Evolutionary conservation across 2,329 filamentous ascomycete genomes (phyloP), one percentile per base, ranked within the genome.

Genomic region (Ophiostoma ulmi): DNA sequence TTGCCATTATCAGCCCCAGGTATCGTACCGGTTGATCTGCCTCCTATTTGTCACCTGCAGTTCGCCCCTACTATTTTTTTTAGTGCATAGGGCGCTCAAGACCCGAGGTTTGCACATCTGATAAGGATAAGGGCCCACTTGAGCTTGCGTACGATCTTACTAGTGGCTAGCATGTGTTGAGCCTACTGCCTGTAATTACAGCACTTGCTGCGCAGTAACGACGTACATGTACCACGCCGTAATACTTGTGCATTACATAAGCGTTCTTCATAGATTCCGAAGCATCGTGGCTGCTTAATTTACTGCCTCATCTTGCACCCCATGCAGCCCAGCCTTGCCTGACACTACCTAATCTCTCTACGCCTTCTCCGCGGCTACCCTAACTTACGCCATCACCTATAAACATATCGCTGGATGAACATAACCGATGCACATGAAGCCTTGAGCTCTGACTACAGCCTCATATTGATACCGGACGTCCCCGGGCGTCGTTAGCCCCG

Each of bases 71-170:
- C 31, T n/a, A 38, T 1, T 68, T 58, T 67, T 68, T 61, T 69
- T 41, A 38, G 35, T 61, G 20, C 35, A 26, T 65, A 41, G 39
- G 31, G 22, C 8, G n/a, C 13, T 26, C 52, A 31, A 26, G 22
- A 26, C 14, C 58, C 26, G 58, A 13, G 58, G 58, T 8, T 36
- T 63, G 26, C 44, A 64, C 14, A 55, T 64, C 58, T 20, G 66
- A 70, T 70, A 70, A n/a, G 36, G 71, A 72, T 69, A 72, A 72
- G 58, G 63, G 26, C 41, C 63, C 61, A 38, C 22, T 26, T n/a
- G 55, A 70, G 36, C 63, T 63, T 63, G 58, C 58, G 58, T 63
- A 26, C 52, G 39, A 26, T 3, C 1, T n/a, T 39, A 39, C 13
- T 7, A 17, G 10, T 26, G 52, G 58, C 22, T 63, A 63, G 26